These are phyloP conservation scores for Picea abies DNA, from an alignment of 83 land plant genomes.

Conservation along the genomic window DNA sequence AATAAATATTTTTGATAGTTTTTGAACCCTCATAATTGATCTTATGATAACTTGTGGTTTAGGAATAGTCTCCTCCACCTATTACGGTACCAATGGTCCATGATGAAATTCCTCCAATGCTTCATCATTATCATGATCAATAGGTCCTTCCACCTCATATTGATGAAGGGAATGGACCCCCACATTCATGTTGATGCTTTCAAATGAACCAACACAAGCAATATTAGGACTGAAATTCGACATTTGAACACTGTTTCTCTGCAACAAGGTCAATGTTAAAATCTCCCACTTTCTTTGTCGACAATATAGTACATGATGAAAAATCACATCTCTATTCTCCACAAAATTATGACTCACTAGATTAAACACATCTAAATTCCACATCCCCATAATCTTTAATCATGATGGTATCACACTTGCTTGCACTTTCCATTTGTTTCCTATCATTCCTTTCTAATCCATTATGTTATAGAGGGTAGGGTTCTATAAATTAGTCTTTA, in stretches of 20 bases:
- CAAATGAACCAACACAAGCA: neutral
- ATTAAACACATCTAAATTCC: neutral
- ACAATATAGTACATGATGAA: neutral
- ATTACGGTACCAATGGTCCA: neutral
- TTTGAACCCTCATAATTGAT: neutral
- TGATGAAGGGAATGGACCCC: neutral
- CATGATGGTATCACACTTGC: neutral
- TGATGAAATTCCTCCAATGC: neutral
- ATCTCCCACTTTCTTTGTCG: neutral
- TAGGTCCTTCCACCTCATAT: neutral
- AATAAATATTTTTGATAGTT: neutral
- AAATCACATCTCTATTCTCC: neutral
- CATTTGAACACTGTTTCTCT: neutral
- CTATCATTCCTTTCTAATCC: constrained; percentile 17
- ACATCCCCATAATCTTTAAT: neutral
- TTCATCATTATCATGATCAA: neutral
- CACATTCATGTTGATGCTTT: neutral
- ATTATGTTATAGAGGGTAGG: constrained; percentile 23
- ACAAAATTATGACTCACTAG: neutral
- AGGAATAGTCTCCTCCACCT: neutral
- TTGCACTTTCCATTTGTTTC: neutral
- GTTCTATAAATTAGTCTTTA: constrained; percentile 7
- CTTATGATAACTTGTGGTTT: neutral
- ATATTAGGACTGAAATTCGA: neutral
- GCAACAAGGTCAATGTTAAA: neutral